Evolutionary conservation across 306 rosid genomes (phyloP), one percentile per base, ranked within the genome.

Genomic region (Clitoria ternatea): DNA sequence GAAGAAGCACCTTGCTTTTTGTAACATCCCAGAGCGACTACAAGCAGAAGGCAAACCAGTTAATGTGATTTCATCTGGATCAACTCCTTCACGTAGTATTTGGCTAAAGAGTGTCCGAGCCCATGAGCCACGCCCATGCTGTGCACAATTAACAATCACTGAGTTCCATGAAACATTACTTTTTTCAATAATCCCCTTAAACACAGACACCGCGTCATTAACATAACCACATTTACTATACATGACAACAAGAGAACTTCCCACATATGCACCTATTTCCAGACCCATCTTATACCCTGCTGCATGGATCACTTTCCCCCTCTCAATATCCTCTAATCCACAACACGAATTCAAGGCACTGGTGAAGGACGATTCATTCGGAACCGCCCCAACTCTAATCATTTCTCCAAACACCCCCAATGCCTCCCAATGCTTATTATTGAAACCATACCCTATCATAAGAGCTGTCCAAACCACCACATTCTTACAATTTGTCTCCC

Each of bases 401-500:
- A 92, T 90, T 45, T 81, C 85, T 36, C 82, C 15, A 47, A 90
- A 90, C 73, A 90, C 82, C 76, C 29, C 72, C 24, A 88, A 78
- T 1, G 98, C 96, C 13, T 76, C 82, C 27, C 18, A 69, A 47
- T 81, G 89, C 72, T 68, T 74, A 27, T 64, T 63, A 76, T 88
- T 90, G 12, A 63, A 85, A 67, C 89, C 85, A 77, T 61, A 90
- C 68, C 96, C 98, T 1, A 91, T 90, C 54, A 92, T 17, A 39
- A 92, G 91, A 63, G 96, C 96, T 1, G 96, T 88, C 96, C 98
- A 92, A 2, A 82, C 92, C 20, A 85, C 96, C 50, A 92, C 92
- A 82, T 86, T 90, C 65, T 79, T 85, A 45, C 50, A 55, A 77
- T 63, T 14, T 13, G 24, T 65, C 77, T 85, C 90, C 4, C 42